A percentile compares a stretch with the other conserved stretches of the same genome.
phyloP scores from a whole-genome alignment of 441 rosid genomes.

The Cnidoscolus chayamansa region DNA sequence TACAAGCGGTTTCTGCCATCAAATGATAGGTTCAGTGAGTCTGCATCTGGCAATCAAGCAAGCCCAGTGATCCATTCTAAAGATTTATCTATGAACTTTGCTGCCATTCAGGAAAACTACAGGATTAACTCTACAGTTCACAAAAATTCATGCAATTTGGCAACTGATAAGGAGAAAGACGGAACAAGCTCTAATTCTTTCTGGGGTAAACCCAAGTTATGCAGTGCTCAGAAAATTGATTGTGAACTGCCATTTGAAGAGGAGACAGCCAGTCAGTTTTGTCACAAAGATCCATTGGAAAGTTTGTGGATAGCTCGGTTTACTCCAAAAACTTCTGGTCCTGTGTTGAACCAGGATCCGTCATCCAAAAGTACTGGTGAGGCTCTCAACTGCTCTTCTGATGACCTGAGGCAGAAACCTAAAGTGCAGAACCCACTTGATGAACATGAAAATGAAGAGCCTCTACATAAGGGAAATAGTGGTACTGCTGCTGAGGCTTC shows the following conservation, averaged over 20 bases:
- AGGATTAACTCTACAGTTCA: conserved; percentile 32
- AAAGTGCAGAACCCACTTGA: conserved; percentile 19
- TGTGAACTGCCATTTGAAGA: conserved; percentile 35
- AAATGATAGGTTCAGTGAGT: conserved; percentile 34
- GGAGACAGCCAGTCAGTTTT: conserved; percentile 31
- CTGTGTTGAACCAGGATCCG: conserved; percentile 25
- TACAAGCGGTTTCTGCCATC: conserved; percentile 34
- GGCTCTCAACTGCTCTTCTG: conserved; percentile 28
- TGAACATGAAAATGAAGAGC: conserved; percentile 26
- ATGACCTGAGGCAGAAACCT: conserved; percentile 29
- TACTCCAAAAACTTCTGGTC: conserved; percentile 39
- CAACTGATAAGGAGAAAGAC: conserved; percentile 31
- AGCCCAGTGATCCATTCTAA: conserved; percentile 33
- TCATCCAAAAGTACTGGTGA: conserved; percentile 13
- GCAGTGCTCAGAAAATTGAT: conserved; percentile 29
- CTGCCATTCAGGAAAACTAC: conserved; percentile 25
- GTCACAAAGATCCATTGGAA: conserved; percentile 40
- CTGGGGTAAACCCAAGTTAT: conserved; percentile 35
- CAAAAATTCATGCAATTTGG: conserved; percentile 31
- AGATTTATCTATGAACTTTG: conserved; percentile 28
- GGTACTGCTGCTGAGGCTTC: conserved; percentile 30
- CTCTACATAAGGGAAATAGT: conserved; percentile 16
- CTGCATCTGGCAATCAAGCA: conserved; percentile 29
- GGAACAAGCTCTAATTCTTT: conserved; percentile 39
- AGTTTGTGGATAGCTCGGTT: conserved; percentile 80